These are phyloP conservation scores for Trifolium dubium DNA, from an alignment of 306 rosid genomes.

Conservation along the genomic window DNA sequence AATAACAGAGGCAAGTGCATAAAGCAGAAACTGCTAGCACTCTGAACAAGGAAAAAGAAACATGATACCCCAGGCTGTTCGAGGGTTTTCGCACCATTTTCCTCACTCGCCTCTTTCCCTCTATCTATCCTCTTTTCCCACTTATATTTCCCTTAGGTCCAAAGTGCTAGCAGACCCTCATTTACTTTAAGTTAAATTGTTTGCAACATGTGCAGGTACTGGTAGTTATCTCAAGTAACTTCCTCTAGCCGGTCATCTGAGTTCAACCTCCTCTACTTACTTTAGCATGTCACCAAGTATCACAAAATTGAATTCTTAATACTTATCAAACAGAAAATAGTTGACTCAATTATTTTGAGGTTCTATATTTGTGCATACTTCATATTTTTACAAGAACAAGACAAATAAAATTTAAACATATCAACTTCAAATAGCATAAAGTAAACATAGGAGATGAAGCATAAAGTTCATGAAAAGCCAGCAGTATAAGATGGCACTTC, in stretches of 20 bases:
- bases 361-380: not conserved
- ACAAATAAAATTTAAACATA: not conserved
- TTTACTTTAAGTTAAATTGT: not conserved
- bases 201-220: conserved; percentile 9
- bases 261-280: not conserved
- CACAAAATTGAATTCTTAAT: not conserved
- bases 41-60: not conserved
- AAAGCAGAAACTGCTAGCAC: not conserved
- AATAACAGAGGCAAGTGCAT: not conserved
- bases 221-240: not conserved
- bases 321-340: conserved; percentile 1
- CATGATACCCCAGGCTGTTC: not conserved
- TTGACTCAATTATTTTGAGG: not conserved
- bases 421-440: no score
- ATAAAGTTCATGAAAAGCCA: not conserved
- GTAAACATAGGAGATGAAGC: not conserved
- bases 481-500: not conserved
- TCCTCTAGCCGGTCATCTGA: not conserved
- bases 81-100: not conserved
- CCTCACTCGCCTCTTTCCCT: not conserved
- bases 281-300: not conserved
- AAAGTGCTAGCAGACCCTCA: not conserved
- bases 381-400: not conserved
- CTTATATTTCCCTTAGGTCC: not conserved
- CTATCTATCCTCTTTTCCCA: not conserved